A percentile compares a stretch with the other conserved stretches of the same genome.
Evolutionary conservation across 108 stramenopile genomes (phyloP).

Genomic region (Nitzschia palea): DNA sequence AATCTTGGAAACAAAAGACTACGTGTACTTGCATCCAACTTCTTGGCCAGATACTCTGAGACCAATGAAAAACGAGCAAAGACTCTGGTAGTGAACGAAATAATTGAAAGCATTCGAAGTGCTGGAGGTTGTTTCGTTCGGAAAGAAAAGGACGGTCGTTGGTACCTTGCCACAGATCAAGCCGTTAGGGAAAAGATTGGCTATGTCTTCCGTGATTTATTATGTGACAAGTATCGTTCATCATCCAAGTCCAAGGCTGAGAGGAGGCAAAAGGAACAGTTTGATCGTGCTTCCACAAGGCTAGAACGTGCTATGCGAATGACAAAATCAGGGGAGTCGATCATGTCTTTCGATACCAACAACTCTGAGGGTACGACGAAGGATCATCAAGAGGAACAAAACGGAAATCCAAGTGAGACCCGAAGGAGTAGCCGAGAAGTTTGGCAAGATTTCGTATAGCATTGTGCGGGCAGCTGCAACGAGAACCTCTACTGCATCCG

Average conservation of each 20-base stretch:
- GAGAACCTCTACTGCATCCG: too few species aligned
- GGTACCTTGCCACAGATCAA: slow-evolving; percentile 12
- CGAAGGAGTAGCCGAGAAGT: too few species aligned
- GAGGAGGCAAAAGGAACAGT: background rate
- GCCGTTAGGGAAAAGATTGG: slow-evolving; percentile 29
- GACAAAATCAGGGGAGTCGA: too few species aligned
- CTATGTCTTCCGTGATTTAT: slow-evolving; percentile 16
- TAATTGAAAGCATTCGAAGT: slow-evolving; percentile 12
- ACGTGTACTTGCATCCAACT: slow-evolving; percentile 9
- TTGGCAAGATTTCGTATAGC: too few species aligned
- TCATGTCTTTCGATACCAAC: too few species aligned
- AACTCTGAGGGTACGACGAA: too few species aligned
- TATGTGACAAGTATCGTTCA: slow-evolving; percentile 18
- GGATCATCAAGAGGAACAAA: too few species aligned
- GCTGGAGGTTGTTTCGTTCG: slow-evolving; percentile 18
- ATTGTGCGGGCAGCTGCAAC: too few species aligned
- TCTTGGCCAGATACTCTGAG: slow-evolving; percentile 3
- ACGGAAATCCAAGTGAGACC: too few species aligned
- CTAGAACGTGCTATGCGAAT: background rate
- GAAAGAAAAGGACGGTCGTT: slow-evolving; percentile 14
- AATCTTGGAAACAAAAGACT: slow-evolving; percentile 16
- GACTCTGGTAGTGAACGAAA: slow-evolving; percentile 12
- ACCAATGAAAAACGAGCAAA: slow-evolving; percentile 5
- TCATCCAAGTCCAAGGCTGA: slow-evolving; percentile 27
- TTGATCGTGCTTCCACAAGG: background rate